phyloP scores from a whole-genome alignment of 176 grass and related monocot genomes.

The Pontederia paniculata region DNA sequence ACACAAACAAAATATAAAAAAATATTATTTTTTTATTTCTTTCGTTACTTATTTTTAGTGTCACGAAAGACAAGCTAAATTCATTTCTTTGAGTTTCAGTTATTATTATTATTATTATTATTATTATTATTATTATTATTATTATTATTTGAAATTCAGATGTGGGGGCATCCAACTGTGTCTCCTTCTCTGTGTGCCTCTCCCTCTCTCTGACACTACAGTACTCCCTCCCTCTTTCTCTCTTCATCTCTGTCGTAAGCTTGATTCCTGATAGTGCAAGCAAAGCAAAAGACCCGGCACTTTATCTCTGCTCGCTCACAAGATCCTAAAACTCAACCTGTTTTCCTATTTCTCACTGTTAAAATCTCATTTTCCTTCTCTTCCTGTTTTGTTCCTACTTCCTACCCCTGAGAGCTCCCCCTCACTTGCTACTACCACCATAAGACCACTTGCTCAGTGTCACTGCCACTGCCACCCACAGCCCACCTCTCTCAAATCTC shows the following conservation, averaged over 20 bases:
- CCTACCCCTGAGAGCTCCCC: neutral
- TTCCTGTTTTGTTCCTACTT: neutral
- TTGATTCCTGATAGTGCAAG: conserved; percentile 93
- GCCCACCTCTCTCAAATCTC: neutral
- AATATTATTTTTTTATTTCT: no score
- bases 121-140: no score
- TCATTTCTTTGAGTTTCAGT: no score
- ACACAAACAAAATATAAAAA: no score
- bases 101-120: no score
- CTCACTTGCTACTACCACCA: neutral
- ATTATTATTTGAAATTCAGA: no score
- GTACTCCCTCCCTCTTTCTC: conserved; percentile 19
- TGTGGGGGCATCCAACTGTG: neutral
- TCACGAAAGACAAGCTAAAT: no score
- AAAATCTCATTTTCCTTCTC: no score
- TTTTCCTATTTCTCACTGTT: conserved; percentile 11
- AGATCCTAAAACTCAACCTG: neutral
- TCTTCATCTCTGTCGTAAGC: conserved; percentile 33
- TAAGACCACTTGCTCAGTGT: neutral
- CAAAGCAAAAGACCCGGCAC: conserved; percentile 57
- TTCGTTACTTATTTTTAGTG: no score
- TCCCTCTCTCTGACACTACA: conserved; percentile 36
- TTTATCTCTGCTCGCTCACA: conserved; percentile 21
- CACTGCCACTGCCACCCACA: neutral
- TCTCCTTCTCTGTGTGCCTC: conserved; percentile 23